Percentiles rank a stretch among this genome's conserved stretches.
These are phyloP conservation scores for Coemansia sp. DNA, from an alignment of 192 early-diverging fungal genomes.

Conservation along the genomic window DNA sequence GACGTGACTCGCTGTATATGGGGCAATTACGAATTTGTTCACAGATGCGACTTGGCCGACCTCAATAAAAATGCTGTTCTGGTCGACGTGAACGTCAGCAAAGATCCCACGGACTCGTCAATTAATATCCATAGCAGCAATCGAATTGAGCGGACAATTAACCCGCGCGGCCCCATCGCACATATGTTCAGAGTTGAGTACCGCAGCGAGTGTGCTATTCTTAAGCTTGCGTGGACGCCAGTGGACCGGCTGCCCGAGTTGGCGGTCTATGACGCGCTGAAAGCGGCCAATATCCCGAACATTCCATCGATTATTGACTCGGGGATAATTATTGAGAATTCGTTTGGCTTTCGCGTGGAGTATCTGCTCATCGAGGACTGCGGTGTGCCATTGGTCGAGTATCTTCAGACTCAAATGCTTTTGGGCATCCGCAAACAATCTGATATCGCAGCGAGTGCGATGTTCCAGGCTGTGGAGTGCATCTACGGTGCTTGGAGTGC, in stretches of 20 bases:
- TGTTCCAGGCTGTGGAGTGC: neutral
- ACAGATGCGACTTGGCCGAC: too few relatives aligned
- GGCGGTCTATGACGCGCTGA: constrained; percentile 1
- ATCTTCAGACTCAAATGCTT: neutral
- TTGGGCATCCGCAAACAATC: neutral
- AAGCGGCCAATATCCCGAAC: neutral
- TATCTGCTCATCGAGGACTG: neutral
- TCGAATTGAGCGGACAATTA: too few relatives aligned
- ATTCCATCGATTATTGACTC: neutral
- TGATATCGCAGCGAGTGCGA: neutral
- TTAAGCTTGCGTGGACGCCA: neutral
- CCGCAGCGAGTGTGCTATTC: neutral
- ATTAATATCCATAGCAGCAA: too few relatives aligned
- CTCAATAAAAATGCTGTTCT: too few relatives aligned
- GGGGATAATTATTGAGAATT: neutral
- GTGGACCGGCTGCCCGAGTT: neutral
- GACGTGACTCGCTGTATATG: too few relatives aligned
- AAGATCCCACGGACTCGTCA: too few relatives aligned
- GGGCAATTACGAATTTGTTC: too few relatives aligned
- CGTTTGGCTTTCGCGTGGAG: neutral
- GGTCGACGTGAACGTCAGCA: too few relatives aligned
- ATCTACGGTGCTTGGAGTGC: neutral
- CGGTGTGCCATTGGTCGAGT: neutral
- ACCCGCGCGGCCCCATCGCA: neutral
- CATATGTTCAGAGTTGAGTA: neutral